Base-by-base conservation (phyloP, 1,284 basidiomycete genomes). In the Coriolopsis trogii region DNA sequence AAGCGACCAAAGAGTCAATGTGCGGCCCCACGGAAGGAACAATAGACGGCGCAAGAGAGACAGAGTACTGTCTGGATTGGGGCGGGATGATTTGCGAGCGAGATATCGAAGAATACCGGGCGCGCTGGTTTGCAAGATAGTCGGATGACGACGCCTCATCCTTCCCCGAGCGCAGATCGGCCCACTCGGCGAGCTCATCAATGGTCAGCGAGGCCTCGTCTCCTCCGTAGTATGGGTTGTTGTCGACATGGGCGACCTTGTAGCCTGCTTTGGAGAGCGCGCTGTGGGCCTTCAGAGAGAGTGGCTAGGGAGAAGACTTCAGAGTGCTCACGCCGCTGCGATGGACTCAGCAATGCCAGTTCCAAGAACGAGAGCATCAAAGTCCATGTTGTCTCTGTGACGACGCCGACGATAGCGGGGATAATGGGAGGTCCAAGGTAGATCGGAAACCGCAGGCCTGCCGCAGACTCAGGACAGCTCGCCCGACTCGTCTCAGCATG, bases 301-400 rank as follows among this genome's bases (percentile, higher is more conserved):
- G 47, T 26, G n/a, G 33, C 36, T 44, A 4, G 34, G 45, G 47
- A 41, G 42, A 36, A 49, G 53, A 46, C 31, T 36, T 29, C 49
- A 46, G 16, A 24, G 48, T 28, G 76, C 91, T 82, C 71, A 95
- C 92, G 93, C 92, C 59, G 94, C 91, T 44, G 82, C 72, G 30
- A 97, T 91, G n/a, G 92, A 93, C 64, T 95, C 85, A 23, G 89
- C 79, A 8, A 97, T 77, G 0, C 92, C 93, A 18, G 95, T 98
- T 7, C 95, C 93, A 42, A 97, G 71, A 15, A 98, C 77, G 37
- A 94, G 76, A 18, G 87, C 85, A 64, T 97, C 92, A 65, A 95
- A 95, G 36, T 73, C 61, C 61, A 68, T 71, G 7, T 60, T 20
- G 41, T 23, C 31, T 20, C 37, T 36, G 18, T 4, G 45, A 42